These are phyloP conservation scores for Phytopythium boreale DNA, from an alignment of 352 stramenopile species.

Conservation along the genomic window DNA sequence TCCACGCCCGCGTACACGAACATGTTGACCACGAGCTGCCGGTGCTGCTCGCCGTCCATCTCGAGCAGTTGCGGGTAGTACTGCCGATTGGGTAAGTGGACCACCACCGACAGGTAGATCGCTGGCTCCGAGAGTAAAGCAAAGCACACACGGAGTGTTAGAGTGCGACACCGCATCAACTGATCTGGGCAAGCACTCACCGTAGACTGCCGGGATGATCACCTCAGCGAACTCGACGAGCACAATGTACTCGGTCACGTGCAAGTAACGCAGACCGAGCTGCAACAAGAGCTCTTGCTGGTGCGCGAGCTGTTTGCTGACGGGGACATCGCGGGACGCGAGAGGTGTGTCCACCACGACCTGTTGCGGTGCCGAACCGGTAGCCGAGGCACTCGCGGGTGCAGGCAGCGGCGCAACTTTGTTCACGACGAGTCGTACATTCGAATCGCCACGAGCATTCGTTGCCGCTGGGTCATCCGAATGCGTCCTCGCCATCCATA, in stretches of 20 bases:
- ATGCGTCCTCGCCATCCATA: background rate
- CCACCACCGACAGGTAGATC: slow-evolving; percentile 20
- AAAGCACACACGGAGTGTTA: slow-evolving; percentile 1
- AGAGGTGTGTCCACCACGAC: background rate
- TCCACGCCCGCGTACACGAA: slow-evolving; percentile 16
- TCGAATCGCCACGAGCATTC: no score
- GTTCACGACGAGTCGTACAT: no score
- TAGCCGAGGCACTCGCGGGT: background rate
- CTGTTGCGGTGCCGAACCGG: background rate
- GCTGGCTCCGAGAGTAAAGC: background rate
- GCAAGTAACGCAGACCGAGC: background rate
- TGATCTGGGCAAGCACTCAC: slow-evolving; percentile 10
- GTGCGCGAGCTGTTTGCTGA: background rate
- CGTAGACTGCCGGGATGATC: slow-evolving; percentile 29
- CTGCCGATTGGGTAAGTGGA: slow-evolving; percentile 20
- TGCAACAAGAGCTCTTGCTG: background rate
- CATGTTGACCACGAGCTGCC: slow-evolving; percentile 9
- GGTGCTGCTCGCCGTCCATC: slow-evolving; percentile 10
- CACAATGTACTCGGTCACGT: slow-evolving; percentile 28
- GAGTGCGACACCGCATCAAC: background rate
- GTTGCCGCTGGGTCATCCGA: background rate
- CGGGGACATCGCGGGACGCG: background rate
- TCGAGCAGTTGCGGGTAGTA: slow-evolving; percentile 28
- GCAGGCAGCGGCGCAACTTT: background rate
- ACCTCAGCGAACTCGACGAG: slow-evolving; percentile 41